Base-by-base conservation (phyloP, 139 green algal genomes). In the Picocystis salinarum region DNA sequence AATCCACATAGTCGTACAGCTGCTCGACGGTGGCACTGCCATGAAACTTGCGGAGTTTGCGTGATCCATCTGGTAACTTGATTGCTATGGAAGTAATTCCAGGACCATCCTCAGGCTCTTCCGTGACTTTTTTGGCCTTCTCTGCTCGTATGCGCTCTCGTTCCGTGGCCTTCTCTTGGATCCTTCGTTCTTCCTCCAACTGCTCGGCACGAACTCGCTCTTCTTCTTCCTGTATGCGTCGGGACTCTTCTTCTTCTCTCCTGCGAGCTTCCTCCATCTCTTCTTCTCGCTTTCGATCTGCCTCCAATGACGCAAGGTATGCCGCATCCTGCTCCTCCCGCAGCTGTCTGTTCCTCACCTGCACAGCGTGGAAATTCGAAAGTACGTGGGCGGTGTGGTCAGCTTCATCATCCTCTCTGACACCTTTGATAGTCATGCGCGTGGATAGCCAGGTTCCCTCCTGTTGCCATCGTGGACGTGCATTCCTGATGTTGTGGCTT, bases 271-370 rank as follows among this genome's bases (percentile, higher is more conserved):
- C 17, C 42, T 52, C 51, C 51, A 56, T 34, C 27, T 59, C 48
- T 19, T 28, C 52, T 30, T 49, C 48, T 17, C 49, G 13, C 33
- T 50, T 48, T 28, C 59, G 54, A 23, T 63, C 54, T 23, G 40
- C 54, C 7, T 34, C 22, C 10, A 63, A 40, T 10, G 54, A 64
- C 3, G 54, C 54, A 3, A 49, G 52, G 53, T 66, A 63, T 4
- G 40, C 52, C 6, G 54, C 54, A 25, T 63, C 54, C 54, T 63
- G 54, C 34, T 63, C 54, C 54, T 66, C 53, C 0, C 54, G 23
- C 4, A 63, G 34, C 11, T 41, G 52, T 9, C 54, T 52, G 24
- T 11, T 64, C 52, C 54, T 40, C 20, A n/a, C n/a, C n/a, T n/a
- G n/a, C n/a, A n/a, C n/a, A n/a, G n/a, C n/a, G n/a, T n/a, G n/a